Conservation (phyloP, 495 filamentous ascomycete genomes). For the Lophiostoma macrostomum region DNA sequence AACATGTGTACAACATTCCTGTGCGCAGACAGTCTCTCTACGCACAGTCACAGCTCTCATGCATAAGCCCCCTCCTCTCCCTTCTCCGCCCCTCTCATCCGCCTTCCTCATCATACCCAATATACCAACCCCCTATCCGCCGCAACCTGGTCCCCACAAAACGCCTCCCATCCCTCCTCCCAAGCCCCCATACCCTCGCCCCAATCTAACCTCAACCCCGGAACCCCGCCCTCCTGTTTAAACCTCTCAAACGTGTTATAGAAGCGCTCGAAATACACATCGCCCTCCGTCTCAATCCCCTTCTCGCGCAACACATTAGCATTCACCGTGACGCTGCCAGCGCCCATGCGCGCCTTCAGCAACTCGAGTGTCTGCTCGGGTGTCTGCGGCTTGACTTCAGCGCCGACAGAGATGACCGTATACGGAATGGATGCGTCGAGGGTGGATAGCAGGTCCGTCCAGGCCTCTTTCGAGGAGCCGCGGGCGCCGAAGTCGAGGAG, state of each 20-base stretch:
- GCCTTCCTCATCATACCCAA: conserved; percentile 9
- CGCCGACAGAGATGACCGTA: conserved; percentile 45
- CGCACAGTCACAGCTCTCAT: too few species aligned
- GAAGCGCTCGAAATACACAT: conserved; percentile 68
- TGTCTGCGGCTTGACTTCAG: conserved; percentile 33
- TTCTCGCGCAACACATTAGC: conserved; percentile 45
- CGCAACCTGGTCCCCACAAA: conserved; percentile 19
- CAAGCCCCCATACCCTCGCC: conserved; percentile 25
- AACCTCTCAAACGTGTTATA: conserved; percentile 20
- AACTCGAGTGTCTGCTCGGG: too few species aligned
- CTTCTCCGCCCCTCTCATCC: conserved; percentile 1
- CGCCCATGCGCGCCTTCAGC: conserved; percentile 14
- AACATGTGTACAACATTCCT: too few species aligned
- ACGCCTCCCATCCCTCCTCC: conserved; percentile 32
- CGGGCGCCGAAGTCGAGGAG: conserved; percentile 55
- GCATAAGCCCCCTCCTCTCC: background rate
- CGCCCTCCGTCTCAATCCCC: conserved; percentile 46
- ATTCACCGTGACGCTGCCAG: conserved; percentile 43
- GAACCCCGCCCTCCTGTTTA: conserved; percentile 20
- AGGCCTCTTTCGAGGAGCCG: conserved; percentile 38
- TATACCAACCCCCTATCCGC: conserved; percentile 20
- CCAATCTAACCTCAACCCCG: conserved; percentile 25
- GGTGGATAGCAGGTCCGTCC: conserved; percentile 39
- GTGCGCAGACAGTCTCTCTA: too few species aligned
- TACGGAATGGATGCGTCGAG: conserved; percentile 22